phyloP scores from a whole-genome alignment of 345 rosid species.

The Eucalyptus urophylla region DNA sequence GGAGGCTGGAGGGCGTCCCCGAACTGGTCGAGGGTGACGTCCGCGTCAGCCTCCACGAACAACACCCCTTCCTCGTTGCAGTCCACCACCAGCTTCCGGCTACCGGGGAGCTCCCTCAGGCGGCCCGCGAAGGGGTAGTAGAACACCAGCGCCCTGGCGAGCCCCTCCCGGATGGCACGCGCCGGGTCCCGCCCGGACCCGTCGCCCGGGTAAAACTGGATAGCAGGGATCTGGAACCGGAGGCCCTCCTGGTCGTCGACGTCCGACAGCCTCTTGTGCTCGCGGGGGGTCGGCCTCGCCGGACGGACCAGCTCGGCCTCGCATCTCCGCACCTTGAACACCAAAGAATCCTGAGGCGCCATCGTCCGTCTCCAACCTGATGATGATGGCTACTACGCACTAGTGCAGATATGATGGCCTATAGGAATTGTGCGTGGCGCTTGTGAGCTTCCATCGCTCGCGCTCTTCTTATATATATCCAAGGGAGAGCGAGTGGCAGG shows the following conservation, averaged over 20 bases:
- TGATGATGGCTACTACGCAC: not conserved
- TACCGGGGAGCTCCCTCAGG: conserved; percentile 17
- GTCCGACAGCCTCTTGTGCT: conserved; percentile 34
- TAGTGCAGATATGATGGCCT: not conserved
- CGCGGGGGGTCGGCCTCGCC: conserved; percentile 31
- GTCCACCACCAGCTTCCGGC: conserved; percentile 43
- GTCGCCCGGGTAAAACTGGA: conserved; percentile 19
- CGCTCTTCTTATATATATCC: not conserved
- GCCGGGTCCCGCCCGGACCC: conserved; percentile 26
- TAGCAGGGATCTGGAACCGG: conserved; percentile 19
- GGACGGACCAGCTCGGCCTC: conserved; percentile 30
- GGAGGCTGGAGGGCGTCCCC: conserved; percentile 40
- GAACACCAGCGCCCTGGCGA: conserved; percentile 19
- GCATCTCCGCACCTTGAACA: conserved; percentile 15
- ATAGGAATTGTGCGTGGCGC: not conserved
- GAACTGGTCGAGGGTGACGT: conserved; percentile 22
- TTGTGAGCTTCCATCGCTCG: not conserved
- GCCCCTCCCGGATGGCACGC: conserved; percentile 19
- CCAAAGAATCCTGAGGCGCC: not conserved
- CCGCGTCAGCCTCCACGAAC: conserved; percentile 45
- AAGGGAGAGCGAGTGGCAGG: not conserved
- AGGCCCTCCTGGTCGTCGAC: conserved; percentile 45
- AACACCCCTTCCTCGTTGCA: conserved; percentile 36
- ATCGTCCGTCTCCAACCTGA: not conserved
- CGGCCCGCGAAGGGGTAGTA: conserved; percentile 52